Evolutionary conservation across 768 basidiomycete genomes (phyloP).

Genomic region (Leccinum rimulosum): DNA sequence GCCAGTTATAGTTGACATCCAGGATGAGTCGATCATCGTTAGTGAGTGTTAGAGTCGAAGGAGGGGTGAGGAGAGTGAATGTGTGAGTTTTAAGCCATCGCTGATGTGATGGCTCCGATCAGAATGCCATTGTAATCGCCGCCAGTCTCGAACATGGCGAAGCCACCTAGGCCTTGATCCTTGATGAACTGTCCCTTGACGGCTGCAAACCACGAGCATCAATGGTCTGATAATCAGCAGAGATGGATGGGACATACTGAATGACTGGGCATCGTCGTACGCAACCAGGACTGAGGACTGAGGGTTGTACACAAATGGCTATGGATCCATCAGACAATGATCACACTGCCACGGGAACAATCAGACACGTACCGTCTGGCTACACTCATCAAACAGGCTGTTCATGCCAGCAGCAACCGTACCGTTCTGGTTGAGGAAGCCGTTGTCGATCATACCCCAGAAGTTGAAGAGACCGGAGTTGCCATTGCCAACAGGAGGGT

Average conservation of each 20-base stretch:
- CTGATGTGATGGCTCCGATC: conserved; percentile 32
- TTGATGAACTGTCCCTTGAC: conserved; percentile 44
- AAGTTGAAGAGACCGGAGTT: conserved; percentile 58
- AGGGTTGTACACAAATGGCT: conserved; percentile 70
- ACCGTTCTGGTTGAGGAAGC: conserved; percentile 49
- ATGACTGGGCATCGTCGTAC: conserved; percentile 63
- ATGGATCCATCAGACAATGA: conserved; percentile 1
- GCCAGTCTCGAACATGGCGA: conserved; percentile 45
- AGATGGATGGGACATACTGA: conserved; percentile 36
- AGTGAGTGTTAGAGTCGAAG: conserved; percentile 9
- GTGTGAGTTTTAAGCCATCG: conserved; percentile 21
- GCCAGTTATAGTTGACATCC: conserved; percentile 3
- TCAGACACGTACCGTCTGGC: conserved; percentile 58
- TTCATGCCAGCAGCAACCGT: conserved; percentile 51
- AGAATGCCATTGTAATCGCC: conserved; percentile 41
- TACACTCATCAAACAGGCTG: conserved; percentile 62
- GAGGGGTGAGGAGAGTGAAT: conserved; percentile 2
- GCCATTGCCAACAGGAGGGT: conserved; percentile 38
- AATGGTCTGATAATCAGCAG: not conserved
- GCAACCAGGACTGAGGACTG: conserved; percentile 55
- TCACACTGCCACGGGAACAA: not conserved
- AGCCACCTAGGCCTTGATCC: conserved; percentile 36
- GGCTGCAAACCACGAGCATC: conserved; percentile 22
- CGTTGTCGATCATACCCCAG: conserved; percentile 56
- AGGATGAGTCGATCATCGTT: conserved; percentile 25